Evolutionary conservation across 2,329 filamentous ascomycete species (phyloP).

Genomic region (Hypoxylon sp.): DNA sequence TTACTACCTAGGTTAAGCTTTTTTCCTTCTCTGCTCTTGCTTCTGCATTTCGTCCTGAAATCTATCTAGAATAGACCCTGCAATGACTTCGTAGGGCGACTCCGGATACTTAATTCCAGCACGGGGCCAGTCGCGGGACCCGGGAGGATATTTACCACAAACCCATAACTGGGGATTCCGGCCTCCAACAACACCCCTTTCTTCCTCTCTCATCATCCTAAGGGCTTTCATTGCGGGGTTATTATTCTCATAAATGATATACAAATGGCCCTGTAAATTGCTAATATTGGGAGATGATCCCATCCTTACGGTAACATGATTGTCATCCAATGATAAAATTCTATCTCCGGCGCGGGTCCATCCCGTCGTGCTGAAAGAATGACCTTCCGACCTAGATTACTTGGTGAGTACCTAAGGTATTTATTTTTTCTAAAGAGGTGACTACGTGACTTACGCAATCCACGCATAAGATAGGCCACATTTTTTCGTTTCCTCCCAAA

Average conservation of each 20-base stretch:
- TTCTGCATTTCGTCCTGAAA: background rate
- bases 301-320: conserved; percentile 35
- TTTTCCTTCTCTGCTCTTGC: background rate
- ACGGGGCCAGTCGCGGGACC: conserved; percentile 6
- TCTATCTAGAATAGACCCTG: conserved; percentile 12
- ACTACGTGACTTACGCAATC: conserved; percentile 21
- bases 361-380: conserved; percentile 8
- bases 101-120: conserved; percentile 5
- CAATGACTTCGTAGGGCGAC: conserved; percentile 12
- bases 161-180: conserved; percentile 32
- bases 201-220: conserved; percentile 18
- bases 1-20: background rate
- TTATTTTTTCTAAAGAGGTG: too few relatives aligned
- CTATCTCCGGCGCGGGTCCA: background rate
- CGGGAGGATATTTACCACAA: conserved; percentile 20
- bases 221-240: background rate
- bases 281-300: conserved; percentile 11
- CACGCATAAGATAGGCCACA: conserved; percentile 21
- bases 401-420: background rate
- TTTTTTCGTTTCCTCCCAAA: conserved; percentile 4
- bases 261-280: conserved; percentile 33
- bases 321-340: conserved; percentile 23
- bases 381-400: conserved; percentile 3
- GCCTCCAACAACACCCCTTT: conserved; percentile 25
- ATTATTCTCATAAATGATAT: conserved; percentile 26